Percentiles rank a stretch among this genome's conserved stretches.
Evolutionary conservation across 495 filamentous ascomycete species (phyloP).

Genomic region (Podospora pseudopauciseta): DNA sequence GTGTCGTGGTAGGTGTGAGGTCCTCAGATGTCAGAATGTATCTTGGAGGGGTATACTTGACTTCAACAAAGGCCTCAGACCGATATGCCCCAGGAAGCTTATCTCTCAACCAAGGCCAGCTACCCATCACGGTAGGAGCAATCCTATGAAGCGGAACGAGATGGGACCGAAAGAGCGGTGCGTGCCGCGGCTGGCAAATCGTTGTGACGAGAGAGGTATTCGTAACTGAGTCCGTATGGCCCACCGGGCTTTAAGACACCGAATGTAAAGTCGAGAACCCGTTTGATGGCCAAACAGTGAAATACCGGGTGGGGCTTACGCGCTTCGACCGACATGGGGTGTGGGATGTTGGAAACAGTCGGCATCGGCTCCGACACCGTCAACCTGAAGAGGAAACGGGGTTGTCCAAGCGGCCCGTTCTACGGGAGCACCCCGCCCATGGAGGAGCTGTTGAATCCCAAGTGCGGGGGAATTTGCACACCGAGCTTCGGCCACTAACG

Average conservation of each 20-base stretch:
- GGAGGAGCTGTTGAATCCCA: not conserved
- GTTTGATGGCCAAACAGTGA: not conserved
- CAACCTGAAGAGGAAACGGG: not conserved
- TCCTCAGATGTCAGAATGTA: not conserved
- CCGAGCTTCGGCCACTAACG: slow-evolving; percentile 1
- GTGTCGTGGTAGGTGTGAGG: not conserved
- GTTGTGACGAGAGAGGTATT: no score
- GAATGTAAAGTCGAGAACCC: not conserved
- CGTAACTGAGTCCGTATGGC: no score
- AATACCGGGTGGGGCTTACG: not conserved
- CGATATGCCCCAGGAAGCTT: no score
- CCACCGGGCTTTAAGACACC: not conserved
- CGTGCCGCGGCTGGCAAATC: no score
- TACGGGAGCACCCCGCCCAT: no score
- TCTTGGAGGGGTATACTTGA: not conserved
- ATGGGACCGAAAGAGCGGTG: no score
- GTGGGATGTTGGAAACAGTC: not conserved
- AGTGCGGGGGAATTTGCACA: not conserved
- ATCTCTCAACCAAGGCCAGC: no score
- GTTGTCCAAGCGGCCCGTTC: no score
- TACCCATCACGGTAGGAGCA: no score
- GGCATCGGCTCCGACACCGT: not conserved
- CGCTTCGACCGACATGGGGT: no score
- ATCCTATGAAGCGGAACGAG: no score
- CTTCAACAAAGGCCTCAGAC: no score